A percentile compares a stretch with the other conserved stretches of the same genome.
Conservation (phyloP, 176 grass and related monocot genomes). For the Metroxylon sagu region DNA sequence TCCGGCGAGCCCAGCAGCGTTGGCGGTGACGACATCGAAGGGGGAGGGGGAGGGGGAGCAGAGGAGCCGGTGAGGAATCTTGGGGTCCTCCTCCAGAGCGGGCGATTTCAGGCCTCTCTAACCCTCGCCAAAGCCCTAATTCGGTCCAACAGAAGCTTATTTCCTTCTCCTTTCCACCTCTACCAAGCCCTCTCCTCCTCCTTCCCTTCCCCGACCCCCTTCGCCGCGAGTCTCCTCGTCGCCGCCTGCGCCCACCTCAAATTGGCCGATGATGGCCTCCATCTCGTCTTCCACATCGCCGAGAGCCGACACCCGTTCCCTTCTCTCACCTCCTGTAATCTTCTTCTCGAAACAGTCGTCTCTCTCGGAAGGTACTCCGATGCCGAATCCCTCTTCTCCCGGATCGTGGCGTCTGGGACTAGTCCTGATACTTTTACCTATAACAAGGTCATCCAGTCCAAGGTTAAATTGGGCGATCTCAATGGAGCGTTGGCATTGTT, state of each 20-base stretch:
- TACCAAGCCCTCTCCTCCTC: slow-evolving; percentile 17
- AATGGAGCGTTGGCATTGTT: slow-evolving; percentile 34
- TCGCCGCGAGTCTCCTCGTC: slow-evolving; percentile 1
- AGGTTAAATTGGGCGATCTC: slow-evolving; percentile 28
- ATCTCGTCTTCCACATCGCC: slow-evolving; percentile 31
- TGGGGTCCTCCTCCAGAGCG: neutral
- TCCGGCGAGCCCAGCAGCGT: too few relatives aligned
- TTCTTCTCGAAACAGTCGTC: slow-evolving; percentile 43
- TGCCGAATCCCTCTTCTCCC: slow-evolving; percentile 25
- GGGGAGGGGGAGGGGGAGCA: too few relatives aligned
- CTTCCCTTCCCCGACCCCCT: neutral
- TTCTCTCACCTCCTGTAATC: neutral
- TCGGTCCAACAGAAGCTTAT: slow-evolving; percentile 17
- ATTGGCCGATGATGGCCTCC: slow-evolving; percentile 29
- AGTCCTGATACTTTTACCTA: slow-evolving; percentile 34
- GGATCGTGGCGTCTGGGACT: slow-evolving; percentile 24
- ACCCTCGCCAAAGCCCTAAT: slow-evolving; percentile 22
- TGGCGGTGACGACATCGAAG: too few relatives aligned
- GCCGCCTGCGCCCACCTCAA: slow-evolving; percentile 16
- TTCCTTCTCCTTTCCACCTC: slow-evolving; percentile 18
- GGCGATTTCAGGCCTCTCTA: slow-evolving; percentile 37
- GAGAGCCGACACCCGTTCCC: neutral
- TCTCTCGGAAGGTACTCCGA: slow-evolving; percentile 30
- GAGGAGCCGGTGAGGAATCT: too few relatives aligned
- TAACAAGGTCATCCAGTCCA: slow-evolving; percentile 44